Evolutionary conservation across 257 asterid genomes (phyloP).

Genomic region (Solanum pimpinellifolium): DNA sequence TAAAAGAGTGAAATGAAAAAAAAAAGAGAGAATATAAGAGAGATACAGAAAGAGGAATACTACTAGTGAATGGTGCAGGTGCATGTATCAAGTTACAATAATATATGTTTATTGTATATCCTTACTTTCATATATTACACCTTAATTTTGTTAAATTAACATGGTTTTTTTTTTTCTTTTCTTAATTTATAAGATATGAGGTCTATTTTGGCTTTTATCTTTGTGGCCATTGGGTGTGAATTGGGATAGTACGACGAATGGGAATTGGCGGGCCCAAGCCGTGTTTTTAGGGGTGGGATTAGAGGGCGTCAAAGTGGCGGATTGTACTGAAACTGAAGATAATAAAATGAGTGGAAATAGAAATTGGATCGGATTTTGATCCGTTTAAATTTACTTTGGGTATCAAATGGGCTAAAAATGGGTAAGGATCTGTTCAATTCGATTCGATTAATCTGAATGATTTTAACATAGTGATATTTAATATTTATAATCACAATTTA

Average conservation of each 20-base stretch:
- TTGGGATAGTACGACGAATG: background rate
- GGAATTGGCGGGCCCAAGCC: background rate
- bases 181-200: background rate
- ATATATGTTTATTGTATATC: background rate
- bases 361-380: too few relatives aligned
- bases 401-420: too few relatives aligned
- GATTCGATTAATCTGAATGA: too few relatives aligned
- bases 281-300: background rate
- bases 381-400: too few relatives aligned
- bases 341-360: too few relatives aligned
- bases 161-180: background rate
- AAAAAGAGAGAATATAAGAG: background rate
- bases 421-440: accelerated
- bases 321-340: too few relatives aligned
- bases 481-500: too few relatives aligned
- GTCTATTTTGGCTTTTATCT: background rate
- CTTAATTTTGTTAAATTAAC: background rate
- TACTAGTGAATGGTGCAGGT: background rate
- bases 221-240: background rate
- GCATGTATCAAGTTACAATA: background rate
- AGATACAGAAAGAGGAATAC: background rate
- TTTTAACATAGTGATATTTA: too few relatives aligned
- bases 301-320: too few relatives aligned
- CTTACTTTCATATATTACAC: background rate
- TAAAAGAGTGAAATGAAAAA: background rate